Percentiles rank a stretch among this genome's conserved stretches.
phyloP scores from a whole-genome alignment of 768 basidiomycete genomes.

The Albatrellus ellisii region DNA sequence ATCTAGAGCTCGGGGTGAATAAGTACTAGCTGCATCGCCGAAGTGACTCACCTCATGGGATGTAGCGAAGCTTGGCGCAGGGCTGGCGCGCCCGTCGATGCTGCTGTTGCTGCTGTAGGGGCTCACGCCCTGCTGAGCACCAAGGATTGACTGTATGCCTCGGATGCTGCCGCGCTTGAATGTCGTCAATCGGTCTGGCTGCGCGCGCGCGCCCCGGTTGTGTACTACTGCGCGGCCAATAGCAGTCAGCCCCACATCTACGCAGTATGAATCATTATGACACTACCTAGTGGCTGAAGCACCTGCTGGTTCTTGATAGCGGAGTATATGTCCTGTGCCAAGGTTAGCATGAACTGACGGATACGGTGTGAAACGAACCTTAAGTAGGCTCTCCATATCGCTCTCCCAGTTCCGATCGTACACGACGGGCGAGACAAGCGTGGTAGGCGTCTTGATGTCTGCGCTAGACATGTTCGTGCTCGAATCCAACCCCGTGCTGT shows the following conservation, averaged over 20 bases:
- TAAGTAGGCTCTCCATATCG: slow-evolving; percentile 79
- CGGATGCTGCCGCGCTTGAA: slow-evolving; percentile 89
- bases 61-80: slow-evolving; percentile 87
- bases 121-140: slow-evolving; percentile 48
- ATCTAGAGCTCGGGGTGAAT: slow-evolving; percentile 23
- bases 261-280: slow-evolving; percentile 17
- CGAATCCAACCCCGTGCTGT: slow-evolving; percentile 47
- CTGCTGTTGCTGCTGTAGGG: slow-evolving; percentile 79
- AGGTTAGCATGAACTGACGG: not conserved
- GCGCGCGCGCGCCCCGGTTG: slow-evolving; percentile 55
- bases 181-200: slow-evolving; percentile 57
- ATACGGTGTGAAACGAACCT: slow-evolving; percentile 34
- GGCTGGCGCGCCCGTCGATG: slow-evolving; percentile 83
- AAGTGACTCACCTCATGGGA: slow-evolving; percentile 57
- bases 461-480: slow-evolving; percentile 32
- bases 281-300: slow-evolving; percentile 57
- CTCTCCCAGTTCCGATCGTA: slow-evolving; percentile 69
- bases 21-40: not conserved
- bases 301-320: slow-evolving; percentile 89
- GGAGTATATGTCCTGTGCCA: slow-evolving; percentile 80
- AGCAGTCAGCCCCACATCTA: slow-evolving; percentile 42
- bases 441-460: slow-evolving; percentile 24
- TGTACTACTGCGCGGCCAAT: slow-evolving; percentile 43
- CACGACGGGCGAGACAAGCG: slow-evolving; percentile 23
- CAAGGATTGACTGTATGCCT: slow-evolving; percentile 71